phyloP scores from a whole-genome alignment of 2,329 filamentous ascomycete genomes.

The Apiospora saccharicola region DNA sequence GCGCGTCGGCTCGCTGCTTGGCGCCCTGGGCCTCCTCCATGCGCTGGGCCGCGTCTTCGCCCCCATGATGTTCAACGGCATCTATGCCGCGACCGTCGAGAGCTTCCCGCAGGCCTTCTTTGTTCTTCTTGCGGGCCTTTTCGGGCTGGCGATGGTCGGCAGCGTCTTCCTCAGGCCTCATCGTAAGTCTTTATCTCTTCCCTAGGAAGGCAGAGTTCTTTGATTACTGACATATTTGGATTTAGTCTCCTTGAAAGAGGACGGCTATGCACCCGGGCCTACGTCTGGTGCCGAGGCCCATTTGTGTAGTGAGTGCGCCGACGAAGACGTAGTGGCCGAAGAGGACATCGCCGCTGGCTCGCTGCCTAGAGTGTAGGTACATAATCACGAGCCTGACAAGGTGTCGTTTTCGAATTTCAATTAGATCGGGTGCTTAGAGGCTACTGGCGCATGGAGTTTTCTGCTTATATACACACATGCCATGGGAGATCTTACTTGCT shows the following conservation, averaged over 20 bases:
- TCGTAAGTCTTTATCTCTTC: constrained; percentile 62
- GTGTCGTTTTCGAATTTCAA: not conserved
- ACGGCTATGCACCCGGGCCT: constrained; percentile 31
- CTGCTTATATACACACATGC: not conserved
- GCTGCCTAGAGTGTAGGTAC: constrained; percentile 13
- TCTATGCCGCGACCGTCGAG: constrained; percentile 84
- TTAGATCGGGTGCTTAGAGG: not conserved
- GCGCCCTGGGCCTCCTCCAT: constrained; percentile 86
- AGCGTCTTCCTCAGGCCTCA: constrained; percentile 77
- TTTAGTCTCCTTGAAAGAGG: constrained; percentile 39
- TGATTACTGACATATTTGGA: not conserved
- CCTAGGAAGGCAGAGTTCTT: not conserved
- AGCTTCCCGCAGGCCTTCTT: constrained; percentile 85
- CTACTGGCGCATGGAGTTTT: not conserved
- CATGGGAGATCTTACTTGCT: not conserved
- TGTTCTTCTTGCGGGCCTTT: constrained; percentile 72
- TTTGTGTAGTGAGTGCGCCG: not conserved
- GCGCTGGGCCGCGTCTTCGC: constrained; percentile 80
- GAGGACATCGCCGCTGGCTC: constrained; percentile 4
- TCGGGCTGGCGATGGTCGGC: constrained; percentile 69
- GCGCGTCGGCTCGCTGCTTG: constrained; percentile 84
- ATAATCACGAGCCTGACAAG: not conserved
- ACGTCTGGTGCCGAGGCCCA: not conserved
- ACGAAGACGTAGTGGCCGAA: constrained; percentile 9
- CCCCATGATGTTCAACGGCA: constrained; percentile 83